Evolutionary conservation across 192 early-diverging fungal genomes (phyloP), one percentile per base, ranked within the genome.

Genomic region (Backusella australiensis): DNA sequence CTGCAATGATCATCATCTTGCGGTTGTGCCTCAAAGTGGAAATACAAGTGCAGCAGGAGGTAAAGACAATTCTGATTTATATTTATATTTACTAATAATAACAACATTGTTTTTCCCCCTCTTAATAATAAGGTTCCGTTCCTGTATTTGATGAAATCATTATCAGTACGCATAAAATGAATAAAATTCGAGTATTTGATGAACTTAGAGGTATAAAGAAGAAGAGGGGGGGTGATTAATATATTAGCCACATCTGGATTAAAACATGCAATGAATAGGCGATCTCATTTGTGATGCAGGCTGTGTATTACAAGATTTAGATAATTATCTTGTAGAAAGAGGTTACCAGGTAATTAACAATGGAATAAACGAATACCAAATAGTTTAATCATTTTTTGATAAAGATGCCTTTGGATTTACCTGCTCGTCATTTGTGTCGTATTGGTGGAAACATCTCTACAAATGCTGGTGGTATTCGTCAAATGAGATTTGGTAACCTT

Each of bases 371-470:
- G 56, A 6, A 49, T 49, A 32, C 12, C 17, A 36, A 34, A 63
- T 11, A 29, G 11, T 6, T 17, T n/a, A 53, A 53, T 19, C 6
- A 69, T 15, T 2, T 14, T 66, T 39, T 39, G 38, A 1, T 39
- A 39, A 11, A 68, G 71, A 95, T 96, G 90, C 98, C 98, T n/a
- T 77, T 99, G 53, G 97, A 97, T 86, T 80, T 95, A 44, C 93
- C 91, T 34, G 93, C 94, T 4, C 94, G 94, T 78, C 85, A 84
- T 44, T 94, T 91, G 73, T 98, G 97, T 82, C 96, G 97, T 66
- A 95, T 99, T 70, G 98, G 98, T 53, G 98, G 98, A 69, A 99
- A 99, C 75, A 93, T 99, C 14, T 90, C 95, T 14, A 97, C 97
- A 4, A 99, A 99, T 82, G 98, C 98, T 1, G 53, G 53, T 59